Evolutionary conservation across 306 rosid species (phyloP).

Genomic region (Cyclanthera cordifolia): DNA sequence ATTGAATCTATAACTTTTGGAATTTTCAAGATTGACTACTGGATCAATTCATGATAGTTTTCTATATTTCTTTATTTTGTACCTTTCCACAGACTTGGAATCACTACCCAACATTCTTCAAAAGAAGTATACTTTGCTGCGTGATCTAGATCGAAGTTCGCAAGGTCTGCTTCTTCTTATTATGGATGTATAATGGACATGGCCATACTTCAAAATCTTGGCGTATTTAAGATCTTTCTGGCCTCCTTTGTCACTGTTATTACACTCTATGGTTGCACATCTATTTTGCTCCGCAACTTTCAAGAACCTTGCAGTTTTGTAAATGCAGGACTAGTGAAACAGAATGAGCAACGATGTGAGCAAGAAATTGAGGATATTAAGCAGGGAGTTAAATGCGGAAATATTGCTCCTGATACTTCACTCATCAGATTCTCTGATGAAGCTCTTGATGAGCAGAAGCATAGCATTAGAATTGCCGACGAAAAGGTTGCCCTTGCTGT

Average conservation of each 20-base stretch:
- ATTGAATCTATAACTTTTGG: too few relatives aligned
- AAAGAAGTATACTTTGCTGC: slow-evolving; percentile 69
- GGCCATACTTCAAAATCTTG: neutral
- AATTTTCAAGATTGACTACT: too few relatives aligned
- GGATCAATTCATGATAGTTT: too few relatives aligned
- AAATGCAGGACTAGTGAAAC: slow-evolving; percentile 58
- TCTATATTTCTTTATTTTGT: neutral
- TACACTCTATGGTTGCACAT: slow-evolving; percentile 1
- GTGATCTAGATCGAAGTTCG: slow-evolving; percentile 78
- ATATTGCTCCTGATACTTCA: slow-evolving; percentile 47
- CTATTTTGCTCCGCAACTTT: neutral
- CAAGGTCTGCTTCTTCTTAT: slow-evolving; percentile 38
- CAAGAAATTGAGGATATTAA: slow-evolving; percentile 85
- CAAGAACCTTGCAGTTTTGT: slow-evolving; percentile 4
- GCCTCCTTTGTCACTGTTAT: neutral
- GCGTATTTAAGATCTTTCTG: neutral
- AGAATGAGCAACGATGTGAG: slow-evolving; percentile 78
- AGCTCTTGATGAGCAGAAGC: slow-evolving; percentile 95
- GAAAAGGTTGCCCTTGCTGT: slow-evolving; percentile 84
- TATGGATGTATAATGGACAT: neutral
- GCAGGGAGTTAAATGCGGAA: slow-evolving; percentile 61
- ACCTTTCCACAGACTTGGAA: slow-evolving; percentile 53
- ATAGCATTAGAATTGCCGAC: slow-evolving; percentile 81
- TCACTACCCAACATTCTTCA: slow-evolving; percentile 80
- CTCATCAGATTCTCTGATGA: slow-evolving; percentile 73